Conservation (phyloP, 257 asterid genomes). For the Gentiana dahurica region DNA sequence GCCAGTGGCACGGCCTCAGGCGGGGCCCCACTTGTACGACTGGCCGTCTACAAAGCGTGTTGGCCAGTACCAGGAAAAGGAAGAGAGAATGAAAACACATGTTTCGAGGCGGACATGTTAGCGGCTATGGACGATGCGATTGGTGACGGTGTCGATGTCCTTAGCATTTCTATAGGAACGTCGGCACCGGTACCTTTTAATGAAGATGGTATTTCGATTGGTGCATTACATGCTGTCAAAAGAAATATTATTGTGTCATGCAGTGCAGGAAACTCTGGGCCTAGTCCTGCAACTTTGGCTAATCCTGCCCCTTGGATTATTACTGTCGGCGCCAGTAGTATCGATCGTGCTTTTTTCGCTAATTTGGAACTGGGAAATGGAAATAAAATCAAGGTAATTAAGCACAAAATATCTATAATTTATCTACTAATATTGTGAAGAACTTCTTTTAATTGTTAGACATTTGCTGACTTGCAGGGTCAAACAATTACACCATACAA, state of each 20-base stretch:
- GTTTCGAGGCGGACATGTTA: slow-evolving; percentile 71
- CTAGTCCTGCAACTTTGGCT: slow-evolving; percentile 39
- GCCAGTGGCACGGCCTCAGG: slow-evolving; percentile 80
- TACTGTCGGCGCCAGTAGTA: slow-evolving; percentile 84
- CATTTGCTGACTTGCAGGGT: slow-evolving; percentile 36
- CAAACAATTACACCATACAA: slow-evolving; percentile 58
- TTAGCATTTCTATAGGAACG: slow-evolving; percentile 71
- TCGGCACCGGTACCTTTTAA: slow-evolving; percentile 24
- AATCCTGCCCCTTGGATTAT: slow-evolving; percentile 91
- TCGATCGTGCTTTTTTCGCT: slow-evolving; percentile 49
- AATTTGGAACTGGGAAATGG: slow-evolving; percentile 64
- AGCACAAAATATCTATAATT: too few species aligned
- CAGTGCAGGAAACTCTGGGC: slow-evolving; percentile 86
- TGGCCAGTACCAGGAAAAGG: slow-evolving; percentile 61
- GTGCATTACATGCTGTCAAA: slow-evolving; percentile 69
- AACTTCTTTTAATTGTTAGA: background rate
- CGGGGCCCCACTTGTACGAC: slow-evolving; percentile 70
- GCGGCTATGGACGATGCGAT: slow-evolving; percentile 91
- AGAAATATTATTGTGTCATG: slow-evolving; percentile 58
- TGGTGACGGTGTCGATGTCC: slow-evolving; percentile 70
- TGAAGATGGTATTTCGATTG: slow-evolving; percentile 55
- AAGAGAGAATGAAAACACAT: slow-evolving; percentile 56
- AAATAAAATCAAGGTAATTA: slow-evolving; percentile 29
- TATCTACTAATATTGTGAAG: too few species aligned
- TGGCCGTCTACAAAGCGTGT: slow-evolving; percentile 86